Evolutionary conservation across 441 rosid genomes (phyloP).

Genomic region (Iberis amara): DNA sequence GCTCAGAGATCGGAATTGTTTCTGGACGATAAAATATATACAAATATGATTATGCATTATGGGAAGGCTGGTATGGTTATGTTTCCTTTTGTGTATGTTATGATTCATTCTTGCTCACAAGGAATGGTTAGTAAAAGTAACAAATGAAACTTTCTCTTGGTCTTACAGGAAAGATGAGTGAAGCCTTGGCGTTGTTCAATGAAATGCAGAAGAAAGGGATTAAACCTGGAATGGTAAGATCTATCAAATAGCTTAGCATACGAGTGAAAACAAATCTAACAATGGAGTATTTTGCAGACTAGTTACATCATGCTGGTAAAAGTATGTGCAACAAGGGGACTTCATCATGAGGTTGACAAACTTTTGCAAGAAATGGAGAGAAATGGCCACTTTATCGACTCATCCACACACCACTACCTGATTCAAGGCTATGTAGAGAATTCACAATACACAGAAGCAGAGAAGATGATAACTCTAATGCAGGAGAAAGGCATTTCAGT

Average conservation of each 20-base stretch:
- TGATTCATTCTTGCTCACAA: not conserved
- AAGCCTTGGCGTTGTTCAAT: constrained; percentile 52
- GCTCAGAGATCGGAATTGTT: constrained; percentile 43
- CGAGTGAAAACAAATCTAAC: not conserved
- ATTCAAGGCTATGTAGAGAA: constrained; percentile 49
- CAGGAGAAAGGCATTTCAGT: constrained; percentile 42
- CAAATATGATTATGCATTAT: constrained; percentile 58
- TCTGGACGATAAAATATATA: constrained; percentile 77
- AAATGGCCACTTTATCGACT: constrained; percentile 45
- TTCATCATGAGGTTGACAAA: constrained; percentile 42
- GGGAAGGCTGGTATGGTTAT: constrained; percentile 64
- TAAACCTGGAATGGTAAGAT: constrained; percentile 64
- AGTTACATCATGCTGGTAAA: constrained; percentile 67
- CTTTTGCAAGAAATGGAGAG: constrained; percentile 57
- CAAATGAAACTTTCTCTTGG: constrained; percentile 7
- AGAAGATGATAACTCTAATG: constrained; percentile 48
- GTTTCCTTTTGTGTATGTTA: not conserved
- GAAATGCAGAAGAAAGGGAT: constrained; percentile 73
- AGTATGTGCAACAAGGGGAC: constrained; percentile 44
- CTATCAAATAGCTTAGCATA: no score
- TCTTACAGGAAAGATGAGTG: constrained; percentile 56
- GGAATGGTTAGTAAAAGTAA: not conserved
- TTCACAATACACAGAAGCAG: constrained; percentile 51
- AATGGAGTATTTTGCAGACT: constrained; percentile 38
- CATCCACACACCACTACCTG: constrained; percentile 45